phyloP scores from a whole-genome alignment of 1,139 yeast species.

The Taphrina wiesneri region DNA sequence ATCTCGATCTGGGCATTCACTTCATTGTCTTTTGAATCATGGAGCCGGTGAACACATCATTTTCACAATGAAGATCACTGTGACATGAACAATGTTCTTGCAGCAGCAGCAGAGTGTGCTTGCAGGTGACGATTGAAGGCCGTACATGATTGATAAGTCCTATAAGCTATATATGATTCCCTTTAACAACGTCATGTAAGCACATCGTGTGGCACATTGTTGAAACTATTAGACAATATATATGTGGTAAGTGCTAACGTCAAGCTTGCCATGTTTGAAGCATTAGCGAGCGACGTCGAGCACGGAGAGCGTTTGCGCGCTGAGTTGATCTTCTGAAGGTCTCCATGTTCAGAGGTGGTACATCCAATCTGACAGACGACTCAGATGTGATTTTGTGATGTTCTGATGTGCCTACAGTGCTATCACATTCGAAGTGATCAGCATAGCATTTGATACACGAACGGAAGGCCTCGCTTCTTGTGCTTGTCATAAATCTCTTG shows the following conservation, averaged over 20 bases:
- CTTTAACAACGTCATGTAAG: neutral
- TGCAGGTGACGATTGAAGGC: neutral
- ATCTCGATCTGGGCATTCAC: neutral
- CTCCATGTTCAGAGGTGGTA: neutral
- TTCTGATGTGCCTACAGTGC: neutral
- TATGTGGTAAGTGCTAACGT: too few species aligned
- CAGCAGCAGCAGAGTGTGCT: too few species aligned
- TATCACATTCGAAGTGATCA: neutral
- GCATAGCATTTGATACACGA: neutral
- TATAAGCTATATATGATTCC: neutral
- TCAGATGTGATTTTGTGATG: neutral
- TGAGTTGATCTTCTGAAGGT: neutral
- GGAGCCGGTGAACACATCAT: too few species aligned
- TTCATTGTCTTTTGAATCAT: neutral
- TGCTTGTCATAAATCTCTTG: constrained; percentile 18
- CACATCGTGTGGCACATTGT: too few species aligned
- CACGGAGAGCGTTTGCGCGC: neutral
- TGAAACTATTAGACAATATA: too few species aligned
- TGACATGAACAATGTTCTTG: too few species aligned
- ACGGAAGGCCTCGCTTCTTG: constrained; percentile 6
- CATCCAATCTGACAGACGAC: neutral
- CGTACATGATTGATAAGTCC: neutral
- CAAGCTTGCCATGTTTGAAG: neutral
- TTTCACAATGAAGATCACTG: too few species aligned
- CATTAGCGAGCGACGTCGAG: neutral